These are phyloP conservation scores for Cystobasidium onofrii DNA, from an alignment of 768 basidiomycete species.

Conservation along the genomic window DNA sequence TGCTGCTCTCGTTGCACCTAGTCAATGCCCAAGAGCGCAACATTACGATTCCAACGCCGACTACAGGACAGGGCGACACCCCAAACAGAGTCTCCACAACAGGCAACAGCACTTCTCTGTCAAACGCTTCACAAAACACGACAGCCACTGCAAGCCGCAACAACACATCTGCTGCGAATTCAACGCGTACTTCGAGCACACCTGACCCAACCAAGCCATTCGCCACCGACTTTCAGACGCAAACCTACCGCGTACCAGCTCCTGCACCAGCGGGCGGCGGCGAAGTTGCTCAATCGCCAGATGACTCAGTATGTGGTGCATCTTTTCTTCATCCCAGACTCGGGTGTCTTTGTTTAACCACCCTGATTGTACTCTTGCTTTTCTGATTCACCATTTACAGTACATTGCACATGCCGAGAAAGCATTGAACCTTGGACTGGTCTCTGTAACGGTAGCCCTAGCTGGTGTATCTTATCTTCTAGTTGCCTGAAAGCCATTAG, in stretches of 20 bases:
- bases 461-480: background rate
- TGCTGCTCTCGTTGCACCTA: background rate
- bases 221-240: constrained; percentile 6
- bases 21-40: background rate
- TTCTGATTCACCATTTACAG: background rate
- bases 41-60: background rate
- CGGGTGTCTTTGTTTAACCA: background rate
- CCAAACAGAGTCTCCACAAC: background rate
- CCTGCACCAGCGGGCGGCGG: constrained; percentile 2
- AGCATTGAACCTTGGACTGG: background rate
- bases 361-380: background rate
- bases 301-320: constrained; percentile 8
- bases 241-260: background rate
- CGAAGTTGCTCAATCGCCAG: constrained; percentile 8
- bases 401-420: background rate
- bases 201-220: background rate
- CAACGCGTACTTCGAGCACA: background rate
- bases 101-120: background rate
- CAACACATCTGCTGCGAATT: background rate
- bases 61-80: background rate
- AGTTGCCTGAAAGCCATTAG: background rate
- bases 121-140: background rate
- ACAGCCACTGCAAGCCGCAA: background rate
- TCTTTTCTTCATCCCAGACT: background rate
- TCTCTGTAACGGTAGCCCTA: background rate